Evolutionary conservation across 306 rosid species (phyloP).

Genomic region (Boehmeria nivea): DNA sequence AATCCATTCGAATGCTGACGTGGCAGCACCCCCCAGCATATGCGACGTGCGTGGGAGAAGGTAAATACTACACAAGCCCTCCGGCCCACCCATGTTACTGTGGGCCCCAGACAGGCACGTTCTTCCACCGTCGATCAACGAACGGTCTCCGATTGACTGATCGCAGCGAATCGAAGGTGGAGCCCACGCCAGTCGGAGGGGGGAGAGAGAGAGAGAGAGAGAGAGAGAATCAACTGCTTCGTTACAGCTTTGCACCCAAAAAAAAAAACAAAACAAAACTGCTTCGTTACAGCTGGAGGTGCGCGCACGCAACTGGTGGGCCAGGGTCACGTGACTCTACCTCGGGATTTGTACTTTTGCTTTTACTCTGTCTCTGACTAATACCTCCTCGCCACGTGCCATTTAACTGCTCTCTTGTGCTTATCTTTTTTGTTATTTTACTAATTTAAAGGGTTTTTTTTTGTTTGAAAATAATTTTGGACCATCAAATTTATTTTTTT

Average conservation of each 20-base stretch:
- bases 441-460: too few relatives aligned
- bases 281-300: too few relatives aligned
- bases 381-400: not conserved
- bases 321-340: slow-evolving; percentile 50
- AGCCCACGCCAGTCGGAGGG: slow-evolving; percentile 27
- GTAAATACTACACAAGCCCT: not conserved
- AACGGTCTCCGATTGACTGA: slow-evolving; percentile 13
- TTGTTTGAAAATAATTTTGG: too few relatives aligned
- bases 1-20: slow-evolving; percentile 1
- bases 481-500: too few relatives aligned
- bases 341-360: slow-evolving; percentile 9
- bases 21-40: slow-evolving; percentile 28
- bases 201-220: too few relatives aligned
- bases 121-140: slow-evolving; percentile 35
- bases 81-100: slow-evolving; percentile 28
- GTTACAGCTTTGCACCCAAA: too few relatives aligned
- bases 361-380: not conserved
- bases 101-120: slow-evolving; percentile 43
- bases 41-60: slow-evolving; percentile 31
- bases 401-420: not conserved
- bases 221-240: not conserved
- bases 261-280: too few relatives aligned
- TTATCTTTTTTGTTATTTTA: not conserved
- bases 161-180: too few relatives aligned
- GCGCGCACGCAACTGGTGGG: slow-evolving; percentile 36